These are phyloP conservation scores for Massariosphaeria phaeospora DNA, from an alignment of 495 filamentous ascomycete species.

Conservation along the genomic window DNA sequence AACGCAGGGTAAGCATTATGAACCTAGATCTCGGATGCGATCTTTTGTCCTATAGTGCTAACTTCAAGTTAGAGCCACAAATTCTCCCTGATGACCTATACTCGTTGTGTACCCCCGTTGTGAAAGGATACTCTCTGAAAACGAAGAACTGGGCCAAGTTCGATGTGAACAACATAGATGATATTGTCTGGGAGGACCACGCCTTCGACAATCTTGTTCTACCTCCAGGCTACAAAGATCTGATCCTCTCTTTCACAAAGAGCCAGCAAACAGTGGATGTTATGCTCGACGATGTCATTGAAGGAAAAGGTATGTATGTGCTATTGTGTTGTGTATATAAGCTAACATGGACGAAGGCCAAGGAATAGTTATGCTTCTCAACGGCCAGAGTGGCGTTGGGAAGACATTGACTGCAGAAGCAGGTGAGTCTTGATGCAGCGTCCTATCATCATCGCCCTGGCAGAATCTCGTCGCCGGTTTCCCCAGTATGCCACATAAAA, in stretches of 20 bases:
- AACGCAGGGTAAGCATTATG: not conserved
- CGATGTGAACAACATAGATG: slow-evolving; percentile 38
- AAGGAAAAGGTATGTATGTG: slow-evolving; percentile 41
- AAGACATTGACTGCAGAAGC: slow-evolving; percentile 42
- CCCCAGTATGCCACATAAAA: too few relatives aligned
- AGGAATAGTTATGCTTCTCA: slow-evolving; percentile 40
- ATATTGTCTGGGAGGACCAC: slow-evolving; percentile 40
- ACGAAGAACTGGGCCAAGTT: slow-evolving; percentile 36
- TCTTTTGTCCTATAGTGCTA: not conserved
- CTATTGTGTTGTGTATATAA: not conserved
- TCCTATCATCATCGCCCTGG: too few relatives aligned
- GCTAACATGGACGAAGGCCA: slow-evolving; percentile 15
- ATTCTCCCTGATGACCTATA: slow-evolving; percentile 32
- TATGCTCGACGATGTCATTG: slow-evolving; percentile 51
- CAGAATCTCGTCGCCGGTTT: too few relatives aligned
- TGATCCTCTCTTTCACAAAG: slow-evolving; percentile 48
- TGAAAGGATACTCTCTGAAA: slow-evolving; percentile 42
- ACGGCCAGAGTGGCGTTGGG: slow-evolving; percentile 39
- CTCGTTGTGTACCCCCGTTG: slow-evolving; percentile 33
- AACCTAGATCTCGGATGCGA: not conserved
- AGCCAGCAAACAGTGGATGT: slow-evolving; percentile 43
- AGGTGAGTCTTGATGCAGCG: slow-evolving; percentile 9
- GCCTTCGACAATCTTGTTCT: slow-evolving; percentile 48
- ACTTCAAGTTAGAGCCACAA: slow-evolving; percentile 3
- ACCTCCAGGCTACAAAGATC: slow-evolving; percentile 42